phyloP scores from a whole-genome alignment of 2,329 filamentous ascomycete species.

The Decorospora gaudefroyi region DNA sequence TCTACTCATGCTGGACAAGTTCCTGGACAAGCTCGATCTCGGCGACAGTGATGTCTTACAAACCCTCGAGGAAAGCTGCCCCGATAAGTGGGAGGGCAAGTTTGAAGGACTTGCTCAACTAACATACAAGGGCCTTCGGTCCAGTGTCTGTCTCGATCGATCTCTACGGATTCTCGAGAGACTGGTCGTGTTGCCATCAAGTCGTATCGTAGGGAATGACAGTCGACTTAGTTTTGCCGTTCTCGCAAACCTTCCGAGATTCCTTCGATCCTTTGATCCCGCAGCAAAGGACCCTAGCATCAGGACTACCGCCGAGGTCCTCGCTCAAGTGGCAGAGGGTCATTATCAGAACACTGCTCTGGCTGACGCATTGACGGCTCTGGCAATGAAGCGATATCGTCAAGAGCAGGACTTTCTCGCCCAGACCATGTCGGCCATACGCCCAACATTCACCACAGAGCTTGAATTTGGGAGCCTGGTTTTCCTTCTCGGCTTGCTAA shows the following conservation, averaged over 20 bases:
- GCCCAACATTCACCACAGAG: conserved; percentile 76
- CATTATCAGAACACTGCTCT: conserved; percentile 70
- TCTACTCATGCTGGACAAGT: conserved; percentile 85
- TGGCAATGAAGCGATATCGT: conserved; percentile 68
- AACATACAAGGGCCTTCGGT: conserved; percentile 89
- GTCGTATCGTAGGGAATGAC: conserved; percentile 79
- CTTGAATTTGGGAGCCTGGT: conserved; percentile 84
- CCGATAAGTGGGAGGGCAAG: conserved; percentile 81
- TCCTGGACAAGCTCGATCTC: conserved; percentile 83
- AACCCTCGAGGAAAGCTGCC: conserved; percentile 75
- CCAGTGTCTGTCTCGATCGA: conserved; percentile 76
- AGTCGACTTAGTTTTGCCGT: conserved; percentile 81
- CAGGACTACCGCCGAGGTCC: conserved; percentile 66
- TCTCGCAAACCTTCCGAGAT: conserved; percentile 89
- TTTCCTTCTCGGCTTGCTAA: conserved; percentile 88
- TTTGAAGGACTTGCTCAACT: conserved; percentile 87
- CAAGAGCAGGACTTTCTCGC: conserved; percentile 75
- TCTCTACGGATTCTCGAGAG: conserved; percentile 78
- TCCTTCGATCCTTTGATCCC: conserved; percentile 77
- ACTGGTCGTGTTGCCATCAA: conserved; percentile 77
- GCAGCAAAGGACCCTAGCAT: conserved; percentile 54
- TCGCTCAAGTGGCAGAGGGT: conserved; percentile 76
- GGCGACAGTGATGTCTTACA: conserved; percentile 69
- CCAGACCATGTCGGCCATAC: conserved; percentile 73
- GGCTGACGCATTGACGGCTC: conserved; percentile 69